phyloP scores from a whole-genome alignment of 2,329 filamentous ascomycete genomes.

The Alternaria triticimaculans region DNA sequence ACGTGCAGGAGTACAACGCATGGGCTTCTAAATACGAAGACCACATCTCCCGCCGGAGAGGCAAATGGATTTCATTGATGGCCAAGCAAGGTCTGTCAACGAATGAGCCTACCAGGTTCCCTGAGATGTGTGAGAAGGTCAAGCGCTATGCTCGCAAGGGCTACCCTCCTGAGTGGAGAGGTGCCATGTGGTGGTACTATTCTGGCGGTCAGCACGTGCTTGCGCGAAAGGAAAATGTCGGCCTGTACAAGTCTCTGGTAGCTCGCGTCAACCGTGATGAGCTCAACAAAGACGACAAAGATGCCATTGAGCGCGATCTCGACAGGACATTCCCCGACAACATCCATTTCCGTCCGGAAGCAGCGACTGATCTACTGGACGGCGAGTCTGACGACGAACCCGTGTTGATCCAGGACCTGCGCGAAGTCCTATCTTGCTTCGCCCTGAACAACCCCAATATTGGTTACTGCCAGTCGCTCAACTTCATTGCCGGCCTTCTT shows the following conservation, averaged over 20 bases:
- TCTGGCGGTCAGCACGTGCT: constrained; percentile 84
- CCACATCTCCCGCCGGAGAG: constrained; percentile 74
- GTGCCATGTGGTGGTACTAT: constrained; percentile 97
- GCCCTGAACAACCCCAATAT: constrained; percentile 89
- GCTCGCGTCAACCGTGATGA: constrained; percentile 67
- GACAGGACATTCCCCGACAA: constrained; percentile 97
- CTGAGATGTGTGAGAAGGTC: constrained; percentile 78
- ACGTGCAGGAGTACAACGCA: constrained; percentile 75
- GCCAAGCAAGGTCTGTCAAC: constrained; percentile 77
- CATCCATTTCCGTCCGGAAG: constrained; percentile 78
- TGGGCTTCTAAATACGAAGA: constrained; percentile 80
- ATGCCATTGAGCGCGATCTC: constrained; percentile 91
- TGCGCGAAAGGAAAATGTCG: constrained; percentile 68
- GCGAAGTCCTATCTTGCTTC: constrained; percentile 87
- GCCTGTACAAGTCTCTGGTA: constrained; percentile 76
- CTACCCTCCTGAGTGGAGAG: constrained; percentile 90
- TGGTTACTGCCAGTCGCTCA: constrained; percentile 94
- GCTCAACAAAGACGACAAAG: constrained; percentile 75
- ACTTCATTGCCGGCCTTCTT: constrained; percentile 89
- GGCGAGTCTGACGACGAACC: constrained; percentile 64
- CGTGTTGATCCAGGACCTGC: constrained; percentile 78
- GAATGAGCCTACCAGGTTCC: constrained; percentile 76
- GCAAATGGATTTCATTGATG: constrained; percentile 83
- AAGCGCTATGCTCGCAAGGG: constrained; percentile 93
- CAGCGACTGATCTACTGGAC: constrained; percentile 40